Base-by-base conservation (phyloP, 2,329 filamentous ascomycete genomes). In the Paracoccidioides brasiliensis region DNA sequence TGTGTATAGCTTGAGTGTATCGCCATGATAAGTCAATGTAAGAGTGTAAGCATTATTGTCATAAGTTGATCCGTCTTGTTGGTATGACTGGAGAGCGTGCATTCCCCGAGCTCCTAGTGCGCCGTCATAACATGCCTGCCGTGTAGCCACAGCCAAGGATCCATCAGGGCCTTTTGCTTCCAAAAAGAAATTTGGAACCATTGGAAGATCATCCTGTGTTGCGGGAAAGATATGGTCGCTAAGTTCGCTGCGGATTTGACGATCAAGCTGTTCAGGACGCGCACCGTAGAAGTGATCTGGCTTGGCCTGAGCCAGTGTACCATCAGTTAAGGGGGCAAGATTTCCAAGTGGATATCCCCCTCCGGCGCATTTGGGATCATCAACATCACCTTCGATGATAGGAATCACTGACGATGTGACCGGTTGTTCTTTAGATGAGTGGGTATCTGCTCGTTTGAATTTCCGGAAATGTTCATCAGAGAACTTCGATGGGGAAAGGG, bases 181-280 rank as follows among this genome's bases (percentile, higher is more conserved):
- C 0, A 75, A 14, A 55, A 76, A 75, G 55, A 74, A 71, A 60
- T 75, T 74, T 2, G 71, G 71, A 35, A 60, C 64, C 5, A 69
- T 56, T 0, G 69, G 70, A 56, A 61, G 63, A 51, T 64, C 59
- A 12, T 52, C n/a, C 49, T 40, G 35, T 14, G 45, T 49, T 52
- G 49, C 41, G 28, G 49, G 49, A 9, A 52, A 41, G 8, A 52
- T 41, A 8, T 30, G 3, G 28, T 40, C 35, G 10, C 22, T 41
- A 15, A 52, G 49, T 14, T 22, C 22, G 2, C 2, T 22, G 22
- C 22, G 22, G 22, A 22, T 22, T 2, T 22, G 22, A 22, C 2
- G 22, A 22, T 22, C 2, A 2, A 22, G 22, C 22, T 22, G 22
- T 22, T 22, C 22, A 22, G 22, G 22, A 22, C 22, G 22, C 22